A percentile compares a stretch with the other conserved stretches of the same genome.
phyloP scores from a whole-genome alignment of 176 grass and related monocot genomes.

The Musa troglodytarum region DNA sequence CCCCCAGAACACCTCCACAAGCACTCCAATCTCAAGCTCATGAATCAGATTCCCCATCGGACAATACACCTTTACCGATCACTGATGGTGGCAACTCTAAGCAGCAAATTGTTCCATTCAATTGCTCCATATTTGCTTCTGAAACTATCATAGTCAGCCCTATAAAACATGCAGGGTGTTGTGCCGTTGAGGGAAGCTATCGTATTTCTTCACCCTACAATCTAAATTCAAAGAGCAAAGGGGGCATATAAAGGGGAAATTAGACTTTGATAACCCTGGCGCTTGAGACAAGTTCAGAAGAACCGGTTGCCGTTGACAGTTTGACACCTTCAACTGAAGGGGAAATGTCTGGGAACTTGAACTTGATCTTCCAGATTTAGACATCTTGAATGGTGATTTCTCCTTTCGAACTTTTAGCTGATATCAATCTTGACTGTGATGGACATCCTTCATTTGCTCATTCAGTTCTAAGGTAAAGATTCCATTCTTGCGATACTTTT shows the following conservation, averaged over 20 bases:
- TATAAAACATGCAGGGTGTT: slow-evolving; percentile 60
- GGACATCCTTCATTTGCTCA: slow-evolving; percentile 26
- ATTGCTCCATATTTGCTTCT: slow-evolving; percentile 76
- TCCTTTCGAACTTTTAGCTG: slow-evolving; percentile 73
- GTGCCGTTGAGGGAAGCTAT: slow-evolving; percentile 74
- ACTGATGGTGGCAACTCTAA: slow-evolving; percentile 15
- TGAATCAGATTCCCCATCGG: slow-evolving; percentile 3
- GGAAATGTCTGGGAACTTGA: slow-evolving; percentile 22
- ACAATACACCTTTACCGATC: slow-evolving; percentile 11
- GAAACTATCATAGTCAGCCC: slow-evolving; percentile 76
- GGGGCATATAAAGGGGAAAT: slow-evolving; percentile 69
- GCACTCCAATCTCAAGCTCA: slow-evolving; percentile 10
- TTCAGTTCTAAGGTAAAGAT: slow-evolving; percentile 42
- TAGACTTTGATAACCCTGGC: slow-evolving; percentile 54
- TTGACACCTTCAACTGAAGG: background rate
- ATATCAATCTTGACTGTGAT: slow-evolving; percentile 73
- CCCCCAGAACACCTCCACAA: slow-evolving; percentile 38
- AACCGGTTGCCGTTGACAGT: background rate
- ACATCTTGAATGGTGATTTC: slow-evolving; percentile 61
- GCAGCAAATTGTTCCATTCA: slow-evolving; percentile 31
- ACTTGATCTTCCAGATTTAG: slow-evolving; percentile 64
- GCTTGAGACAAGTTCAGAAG: background rate
- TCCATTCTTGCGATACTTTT: slow-evolving; percentile 2
- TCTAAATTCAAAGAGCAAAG: slow-evolving; percentile 47
- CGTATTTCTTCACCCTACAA: slow-evolving; percentile 73